A percentile compares a stretch with the other conserved stretches of the same genome.
Evolutionary conservation across 2,329 filamentous ascomycete species (phyloP).

Genomic region (Hypoxylon sp.): DNA sequence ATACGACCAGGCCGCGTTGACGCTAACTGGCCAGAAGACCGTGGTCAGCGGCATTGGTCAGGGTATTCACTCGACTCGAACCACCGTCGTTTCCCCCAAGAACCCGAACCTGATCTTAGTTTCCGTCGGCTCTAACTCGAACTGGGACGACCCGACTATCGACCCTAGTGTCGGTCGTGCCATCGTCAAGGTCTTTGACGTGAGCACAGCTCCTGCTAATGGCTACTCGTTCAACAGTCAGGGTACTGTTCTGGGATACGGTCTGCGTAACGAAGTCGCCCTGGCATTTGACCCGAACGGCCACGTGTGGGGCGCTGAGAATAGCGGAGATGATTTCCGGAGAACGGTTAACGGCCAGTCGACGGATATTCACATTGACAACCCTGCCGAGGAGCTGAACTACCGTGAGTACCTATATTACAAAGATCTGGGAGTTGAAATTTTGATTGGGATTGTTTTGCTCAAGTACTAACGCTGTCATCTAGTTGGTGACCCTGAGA

Average conservation of each 20-base stretch:
- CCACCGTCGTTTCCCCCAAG: conserved; percentile 66
- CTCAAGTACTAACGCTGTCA: conserved; percentile 14
- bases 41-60: conserved; percentile 68
- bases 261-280: conserved; percentile 76
- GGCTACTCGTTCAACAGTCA: conserved; percentile 61
- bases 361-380: conserved; percentile 70
- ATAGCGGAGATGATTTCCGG: conserved; percentile 72
- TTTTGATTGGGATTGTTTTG: not conserved
- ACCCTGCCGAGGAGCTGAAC: conserved; percentile 77
- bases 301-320: conserved; percentile 68
- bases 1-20: conserved; percentile 65
- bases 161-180: conserved; percentile 65
- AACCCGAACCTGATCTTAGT: conserved; percentile 68
- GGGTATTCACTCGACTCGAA: conserved; percentile 70
- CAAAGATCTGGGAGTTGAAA: not conserved
- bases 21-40: conserved; percentile 58
- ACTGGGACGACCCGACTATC: conserved; percentile 67
- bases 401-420: conserved; percentile 62
- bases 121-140: conserved; percentile 67
- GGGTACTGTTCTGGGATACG: conserved; percentile 62
- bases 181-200: conserved; percentile 66
- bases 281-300: conserved; percentile 58
- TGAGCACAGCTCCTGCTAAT: conserved; percentile 45
- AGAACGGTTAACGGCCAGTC: conserved; percentile 59
- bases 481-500: conserved; percentile 66